phyloP scores from a whole-genome alignment of 2,329 filamentous ascomycete species.

The Ophiosphaerella narmari region DNA sequence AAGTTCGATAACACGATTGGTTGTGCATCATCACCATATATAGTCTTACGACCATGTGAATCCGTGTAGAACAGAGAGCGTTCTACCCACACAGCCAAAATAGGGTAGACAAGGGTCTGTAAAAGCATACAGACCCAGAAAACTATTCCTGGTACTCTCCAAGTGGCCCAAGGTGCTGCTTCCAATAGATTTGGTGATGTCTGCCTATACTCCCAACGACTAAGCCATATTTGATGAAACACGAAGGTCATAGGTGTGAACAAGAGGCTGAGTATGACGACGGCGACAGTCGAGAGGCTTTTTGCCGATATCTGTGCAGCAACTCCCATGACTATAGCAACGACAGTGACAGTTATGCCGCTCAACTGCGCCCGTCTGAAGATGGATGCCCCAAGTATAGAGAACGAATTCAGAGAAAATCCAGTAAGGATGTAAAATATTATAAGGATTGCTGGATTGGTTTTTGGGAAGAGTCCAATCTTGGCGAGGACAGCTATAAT shows the following conservation, averaged over 20 bases:
- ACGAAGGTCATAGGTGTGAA: constrained; percentile 87
- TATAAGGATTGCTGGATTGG: constrained; percentile 47
- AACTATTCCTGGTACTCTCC: constrained; percentile 70
- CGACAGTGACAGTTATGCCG: constrained; percentile 74
- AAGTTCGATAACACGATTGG: constrained; percentile 73
- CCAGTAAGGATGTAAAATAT: constrained; percentile 72
- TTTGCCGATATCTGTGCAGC: constrained; percentile 71
- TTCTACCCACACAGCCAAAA: constrained; percentile 74
- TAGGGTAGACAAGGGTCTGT: constrained; percentile 75
- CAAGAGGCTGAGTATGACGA: constrained; percentile 70
- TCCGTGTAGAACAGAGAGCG: constrained; percentile 72
- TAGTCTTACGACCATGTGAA: constrained; percentile 54
- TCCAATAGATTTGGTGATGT: constrained; percentile 63
- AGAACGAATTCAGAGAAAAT: constrained; percentile 74
- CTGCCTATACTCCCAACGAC: constrained; percentile 70
- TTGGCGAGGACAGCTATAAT: constrained; percentile 72
- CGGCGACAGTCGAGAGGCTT: constrained; percentile 62
- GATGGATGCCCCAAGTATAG: constrained; percentile 75
- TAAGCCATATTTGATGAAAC: constrained; percentile 74
- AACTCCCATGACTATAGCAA: constrained; percentile 73
- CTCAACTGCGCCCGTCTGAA: constrained; percentile 84
- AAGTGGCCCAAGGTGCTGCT: constrained; percentile 60
- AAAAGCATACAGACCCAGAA: constrained; percentile 76
- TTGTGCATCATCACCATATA: constrained; percentile 26
- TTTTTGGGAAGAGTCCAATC: constrained; percentile 53